Evolutionary conservation across 2,329 filamentous ascomycete species (phyloP).

Genomic region (Neonectria magnoliae): DNA sequence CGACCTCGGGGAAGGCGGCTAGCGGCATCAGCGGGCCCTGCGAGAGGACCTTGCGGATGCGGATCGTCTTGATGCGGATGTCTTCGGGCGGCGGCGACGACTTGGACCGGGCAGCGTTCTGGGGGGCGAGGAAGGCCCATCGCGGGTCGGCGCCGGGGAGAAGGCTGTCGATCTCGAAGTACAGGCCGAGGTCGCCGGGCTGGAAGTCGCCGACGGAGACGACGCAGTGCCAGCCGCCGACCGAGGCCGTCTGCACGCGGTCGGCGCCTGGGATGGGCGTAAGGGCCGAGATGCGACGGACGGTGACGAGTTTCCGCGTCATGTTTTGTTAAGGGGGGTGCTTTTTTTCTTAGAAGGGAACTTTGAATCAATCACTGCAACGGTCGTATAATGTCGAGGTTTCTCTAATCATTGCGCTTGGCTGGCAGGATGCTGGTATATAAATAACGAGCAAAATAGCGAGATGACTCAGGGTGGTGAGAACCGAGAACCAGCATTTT

Average conservation of each 20-base stretch:
- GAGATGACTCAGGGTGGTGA: conserved; percentile 22
- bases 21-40: conserved; percentile 38
- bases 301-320: conserved; percentile 37
- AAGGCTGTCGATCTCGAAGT: conserved; percentile 40
- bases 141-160: conserved; percentile 33
- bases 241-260: conserved; percentile 28
- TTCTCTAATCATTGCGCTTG: background rate
- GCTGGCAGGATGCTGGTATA: background rate
- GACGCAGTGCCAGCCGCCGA: conserved; percentile 39
- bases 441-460: background rate
- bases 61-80: conserved; percentile 33
- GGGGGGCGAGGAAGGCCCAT: conserved; percentile 27
- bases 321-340: conserved; percentile 15
- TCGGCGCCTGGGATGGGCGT: conserved; percentile 34
- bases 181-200: conserved; percentile 29
- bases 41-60: conserved; percentile 32
- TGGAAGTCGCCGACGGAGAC: conserved; percentile 28
- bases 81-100: conserved; percentile 9
- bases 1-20: conserved; percentile 31
- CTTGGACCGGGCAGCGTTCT: background rate
- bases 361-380: background rate
- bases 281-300: conserved; percentile 31
- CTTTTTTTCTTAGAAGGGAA: background rate
- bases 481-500: too few species aligned
- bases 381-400: background rate